Conservation (phyloP, 2,329 filamentous ascomycete species). For the Ophiostoma sp. region DNA sequence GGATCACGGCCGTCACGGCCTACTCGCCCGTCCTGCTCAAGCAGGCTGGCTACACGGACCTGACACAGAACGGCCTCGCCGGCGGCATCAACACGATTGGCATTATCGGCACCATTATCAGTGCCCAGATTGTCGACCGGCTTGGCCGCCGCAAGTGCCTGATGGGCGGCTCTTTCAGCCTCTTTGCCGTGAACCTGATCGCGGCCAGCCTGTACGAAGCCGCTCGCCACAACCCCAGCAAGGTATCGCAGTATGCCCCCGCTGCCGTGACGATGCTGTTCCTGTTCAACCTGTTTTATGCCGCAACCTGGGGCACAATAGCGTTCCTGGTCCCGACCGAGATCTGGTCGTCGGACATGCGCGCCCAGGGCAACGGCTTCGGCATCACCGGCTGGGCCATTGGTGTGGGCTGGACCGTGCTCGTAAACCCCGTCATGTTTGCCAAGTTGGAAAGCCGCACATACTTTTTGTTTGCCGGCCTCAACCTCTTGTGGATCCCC, state of each 20-base stretch:
- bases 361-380: slow-evolving; percentile 56
- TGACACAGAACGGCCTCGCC: slow-evolving; percentile 44
- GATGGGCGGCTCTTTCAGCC: slow-evolving; percentile 37
- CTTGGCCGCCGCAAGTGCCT: slow-evolving; percentile 42
- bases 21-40: slow-evolving; percentile 36
- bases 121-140: slow-evolving; percentile 47
- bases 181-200: slow-evolving; percentile 39
- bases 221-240: slow-evolving; percentile 35
- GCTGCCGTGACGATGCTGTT: slow-evolving; percentile 46
- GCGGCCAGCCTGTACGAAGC: slow-evolving; percentile 42
- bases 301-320: slow-evolving; percentile 46
- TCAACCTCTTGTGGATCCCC: slow-evolving; percentile 48
- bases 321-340: slow-evolving; percentile 50
- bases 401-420: slow-evolving; percentile 49
- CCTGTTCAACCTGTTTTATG: slow-evolving; percentile 48
- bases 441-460: slow-evolving; percentile 42
- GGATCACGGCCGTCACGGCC: slow-evolving; percentile 40
- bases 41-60: slow-evolving; percentile 35
- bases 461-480: slow-evolving; percentile 48
- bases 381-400: slow-evolving; percentile 56
- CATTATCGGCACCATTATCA: slow-evolving; percentile 47
- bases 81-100: slow-evolving; percentile 49
- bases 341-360: slow-evolving; percentile 52
- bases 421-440: slow-evolving; percentile 52
- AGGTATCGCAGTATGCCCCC: slow-evolving; percentile 39